phyloP scores from a whole-genome alignment of 345 rosid species.

The Eucalyptus virginea region DNA sequence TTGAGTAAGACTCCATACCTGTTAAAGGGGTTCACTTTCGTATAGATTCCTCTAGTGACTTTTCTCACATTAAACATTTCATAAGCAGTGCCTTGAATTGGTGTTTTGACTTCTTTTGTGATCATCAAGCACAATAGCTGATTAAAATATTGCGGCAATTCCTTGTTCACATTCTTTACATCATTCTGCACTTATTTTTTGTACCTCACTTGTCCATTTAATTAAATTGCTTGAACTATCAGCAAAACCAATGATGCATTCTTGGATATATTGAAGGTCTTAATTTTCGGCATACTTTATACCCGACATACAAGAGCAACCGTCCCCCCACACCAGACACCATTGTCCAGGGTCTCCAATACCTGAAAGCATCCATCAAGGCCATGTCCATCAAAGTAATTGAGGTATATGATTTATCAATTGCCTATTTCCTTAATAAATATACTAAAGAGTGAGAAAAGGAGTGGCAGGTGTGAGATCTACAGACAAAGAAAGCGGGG shows the following conservation, averaged over 20 bases:
- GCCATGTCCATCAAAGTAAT: conserved; percentile 92
- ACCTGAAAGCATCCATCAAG: conserved; percentile 90
- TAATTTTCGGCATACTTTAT: conserved; percentile 83
- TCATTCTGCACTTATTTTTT: not conserved
- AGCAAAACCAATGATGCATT: not conserved
- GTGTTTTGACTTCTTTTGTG: not conserved
- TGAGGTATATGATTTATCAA: conserved; percentile 43
- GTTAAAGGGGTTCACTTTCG: not conserved
- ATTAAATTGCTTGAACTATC: not conserved
- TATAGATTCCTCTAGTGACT: not conserved
- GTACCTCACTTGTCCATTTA: not conserved
- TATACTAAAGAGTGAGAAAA: not conserved
- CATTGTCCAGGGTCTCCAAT: conserved; percentile 86
- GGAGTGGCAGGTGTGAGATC: not conserved
- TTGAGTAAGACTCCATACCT: not conserved
- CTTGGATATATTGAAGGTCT: conserved; percentile 30
- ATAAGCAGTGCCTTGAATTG: not conserved
- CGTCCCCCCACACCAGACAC: conserved; percentile 98
- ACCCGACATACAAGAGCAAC: conserved; percentile 82
- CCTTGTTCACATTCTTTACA: not conserved
- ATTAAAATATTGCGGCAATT: not conserved
- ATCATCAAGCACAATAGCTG: not conserved
- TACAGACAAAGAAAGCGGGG: not conserved
- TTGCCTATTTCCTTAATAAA: not conserved
- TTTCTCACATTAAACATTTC: not conserved